These are phyloP conservation scores for Teratosphaeria viscida DNA, from an alignment of 2,329 filamentous ascomycete genomes.

Conservation along the genomic window DNA sequence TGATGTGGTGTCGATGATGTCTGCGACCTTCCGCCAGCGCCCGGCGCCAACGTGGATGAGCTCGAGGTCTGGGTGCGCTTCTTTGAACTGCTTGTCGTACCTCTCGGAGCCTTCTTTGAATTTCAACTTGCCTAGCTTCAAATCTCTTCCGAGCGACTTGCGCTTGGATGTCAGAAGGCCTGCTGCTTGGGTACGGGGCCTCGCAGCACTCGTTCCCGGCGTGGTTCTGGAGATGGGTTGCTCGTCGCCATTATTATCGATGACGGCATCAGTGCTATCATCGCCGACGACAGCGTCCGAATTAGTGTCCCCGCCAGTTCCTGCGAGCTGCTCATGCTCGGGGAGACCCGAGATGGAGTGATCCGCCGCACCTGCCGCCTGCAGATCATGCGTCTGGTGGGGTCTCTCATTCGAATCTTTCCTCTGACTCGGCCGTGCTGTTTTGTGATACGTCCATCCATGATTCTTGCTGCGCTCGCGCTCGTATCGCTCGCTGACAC, in stretches of 20 bases:
- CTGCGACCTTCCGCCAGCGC: not conserved
- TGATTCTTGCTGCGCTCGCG: not conserved
- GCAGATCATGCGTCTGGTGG: not conserved
- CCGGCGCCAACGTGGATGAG: constrained; percentile 5
- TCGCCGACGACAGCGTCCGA: not conserved
- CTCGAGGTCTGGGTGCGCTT: constrained; percentile 1
- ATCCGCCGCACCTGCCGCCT: not conserved
- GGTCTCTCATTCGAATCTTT: not conserved
- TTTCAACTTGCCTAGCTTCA: not conserved
- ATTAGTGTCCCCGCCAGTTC: not conserved
- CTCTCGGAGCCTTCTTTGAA: not conserved
- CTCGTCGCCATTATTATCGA: not conserved
- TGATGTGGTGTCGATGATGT: not conserved
- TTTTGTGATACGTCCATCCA: not conserved
- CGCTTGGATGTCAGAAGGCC: not conserved
- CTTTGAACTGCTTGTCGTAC: constrained; percentile 1
- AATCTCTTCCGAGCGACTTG: not conserved
- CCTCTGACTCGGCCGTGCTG: not conserved
- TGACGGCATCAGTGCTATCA: not conserved
- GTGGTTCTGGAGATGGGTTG: not conserved
- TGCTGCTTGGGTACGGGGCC: not conserved
- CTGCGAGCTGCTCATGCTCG: not conserved
- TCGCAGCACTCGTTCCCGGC: not conserved
- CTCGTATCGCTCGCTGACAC: not conserved
- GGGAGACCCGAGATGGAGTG: not conserved